phyloP scores from a whole-genome alignment of 805 yeast species.

The Tetrapisispora namnaoensis region DNA sequence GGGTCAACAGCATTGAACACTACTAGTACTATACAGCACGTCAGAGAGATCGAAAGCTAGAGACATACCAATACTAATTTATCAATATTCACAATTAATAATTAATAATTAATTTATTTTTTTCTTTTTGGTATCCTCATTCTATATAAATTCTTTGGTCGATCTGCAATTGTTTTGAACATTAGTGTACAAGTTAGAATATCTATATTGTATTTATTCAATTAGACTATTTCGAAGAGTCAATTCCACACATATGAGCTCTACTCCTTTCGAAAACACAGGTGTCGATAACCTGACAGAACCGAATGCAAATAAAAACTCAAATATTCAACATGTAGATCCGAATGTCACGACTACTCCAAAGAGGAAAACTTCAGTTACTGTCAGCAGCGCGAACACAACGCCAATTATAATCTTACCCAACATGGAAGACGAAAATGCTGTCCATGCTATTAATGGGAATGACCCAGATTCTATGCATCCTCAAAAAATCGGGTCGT shows the following conservation, averaged over 20 bases:
- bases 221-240: not conserved
- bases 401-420: not conserved
- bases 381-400: not conserved
- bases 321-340: too few relatives aligned
- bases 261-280: not conserved
- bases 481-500: constrained; percentile 27
- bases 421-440: not conserved
- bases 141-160: not conserved
- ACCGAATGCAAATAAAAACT: not conserved
- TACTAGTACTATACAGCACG: too few relatives aligned
- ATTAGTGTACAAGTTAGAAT: too few relatives aligned
- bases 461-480: not conserved
- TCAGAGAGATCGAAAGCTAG: not conserved
- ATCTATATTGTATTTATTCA: too few relatives aligned
- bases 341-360: not conserved
- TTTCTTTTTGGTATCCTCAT: not conserved
- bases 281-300: not conserved
- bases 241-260: not conserved
- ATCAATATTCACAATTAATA: not conserved
- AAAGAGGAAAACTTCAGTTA: not conserved
- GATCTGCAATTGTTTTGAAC: not conserved
- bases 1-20: too few relatives aligned
- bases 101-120: too few relatives aligned
- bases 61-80: not conserved
- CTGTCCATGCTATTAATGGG: not conserved